A percentile compares a stretch with the other conserved stretches of the same genome.
These are phyloP conservation scores for Scedosporium aurantiacum DNA, from an alignment of 2,329 filamentous ascomycete species.

Conservation along the genomic window DNA sequence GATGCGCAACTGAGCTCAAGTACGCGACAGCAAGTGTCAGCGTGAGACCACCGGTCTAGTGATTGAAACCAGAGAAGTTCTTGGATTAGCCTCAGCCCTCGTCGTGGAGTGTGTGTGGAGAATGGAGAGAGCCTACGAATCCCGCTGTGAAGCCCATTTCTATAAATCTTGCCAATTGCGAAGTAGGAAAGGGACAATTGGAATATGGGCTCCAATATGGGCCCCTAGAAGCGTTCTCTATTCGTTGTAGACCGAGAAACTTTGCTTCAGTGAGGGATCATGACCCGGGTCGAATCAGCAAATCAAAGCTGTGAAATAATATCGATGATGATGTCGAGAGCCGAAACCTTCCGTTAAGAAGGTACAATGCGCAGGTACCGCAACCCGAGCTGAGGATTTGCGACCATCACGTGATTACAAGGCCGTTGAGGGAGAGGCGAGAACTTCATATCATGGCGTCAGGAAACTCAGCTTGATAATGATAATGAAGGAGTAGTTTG, in stretches of 20 bases:
- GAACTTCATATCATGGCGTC: too few species aligned
- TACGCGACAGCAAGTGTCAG: constrained; percentile 65
- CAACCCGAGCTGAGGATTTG: not conserved
- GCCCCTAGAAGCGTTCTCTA: not conserved
- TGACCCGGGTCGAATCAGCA: not conserved
- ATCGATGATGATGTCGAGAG: not conserved
- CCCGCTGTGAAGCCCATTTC: constrained; percentile 63
- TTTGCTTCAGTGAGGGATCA: not conserved
- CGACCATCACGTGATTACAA: not conserved
- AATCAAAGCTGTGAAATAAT: not conserved
- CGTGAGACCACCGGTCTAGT: constrained; percentile 62
- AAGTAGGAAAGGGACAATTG: not conserved
- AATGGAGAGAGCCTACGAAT: constrained; percentile 46
- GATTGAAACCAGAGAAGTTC: not conserved
- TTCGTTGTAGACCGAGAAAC: not conserved
- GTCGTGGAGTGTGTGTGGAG: not conserved
- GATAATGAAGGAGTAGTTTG: too few species aligned
- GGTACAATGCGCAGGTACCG: not conserved
- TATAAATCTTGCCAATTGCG: not conserved
- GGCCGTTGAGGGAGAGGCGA: too few species aligned
- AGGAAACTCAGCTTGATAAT: too few species aligned
- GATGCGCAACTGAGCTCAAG: constrained; percentile 58
- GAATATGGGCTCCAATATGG: too few species aligned
- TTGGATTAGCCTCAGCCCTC: not conserved
- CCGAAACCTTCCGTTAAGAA: not conserved